phyloP scores from a whole-genome alignment of 129 eudicot genomes.

The Tagetes erecta region DNA sequence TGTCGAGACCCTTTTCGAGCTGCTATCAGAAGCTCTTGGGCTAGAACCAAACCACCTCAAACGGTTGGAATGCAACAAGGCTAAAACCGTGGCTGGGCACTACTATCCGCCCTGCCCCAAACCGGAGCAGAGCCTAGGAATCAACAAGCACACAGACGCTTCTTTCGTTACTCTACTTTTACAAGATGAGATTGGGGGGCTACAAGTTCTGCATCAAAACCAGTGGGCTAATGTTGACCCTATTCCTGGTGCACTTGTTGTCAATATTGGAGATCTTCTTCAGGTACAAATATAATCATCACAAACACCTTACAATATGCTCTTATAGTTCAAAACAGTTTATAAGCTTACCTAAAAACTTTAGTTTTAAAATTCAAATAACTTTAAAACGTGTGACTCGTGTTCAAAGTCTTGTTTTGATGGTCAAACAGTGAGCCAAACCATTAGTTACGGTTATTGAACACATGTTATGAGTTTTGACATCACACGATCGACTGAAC shows the following conservation, averaged over 20 bases:
- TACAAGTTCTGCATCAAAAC: conserved; percentile 44
- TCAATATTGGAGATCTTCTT: conserved; percentile 54
- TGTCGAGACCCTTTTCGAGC: conserved; percentile 35
- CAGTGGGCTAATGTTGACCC: conserved; percentile 51
- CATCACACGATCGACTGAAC: too few species aligned
- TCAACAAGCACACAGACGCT: conserved; percentile 45
- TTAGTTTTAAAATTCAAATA: too few species aligned
- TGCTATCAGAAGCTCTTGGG: conserved; percentile 57
- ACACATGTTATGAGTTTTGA: too few species aligned
- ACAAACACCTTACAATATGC: too few species aligned
- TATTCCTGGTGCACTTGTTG: conserved; percentile 35
- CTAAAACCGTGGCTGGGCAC: conserved; percentile 32
- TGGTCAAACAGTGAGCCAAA: too few species aligned
- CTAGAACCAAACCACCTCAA: conserved; percentile 39
- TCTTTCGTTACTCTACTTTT: conserved; percentile 45
- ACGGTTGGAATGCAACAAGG: conserved; percentile 36
- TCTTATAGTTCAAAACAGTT: too few species aligned
- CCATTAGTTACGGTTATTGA: too few species aligned
- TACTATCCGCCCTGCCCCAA: conserved; percentile 64
- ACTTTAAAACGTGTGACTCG: too few species aligned
- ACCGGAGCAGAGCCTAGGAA: conserved; percentile 50
- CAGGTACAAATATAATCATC: conserved; percentile 33
- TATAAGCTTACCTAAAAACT: too few species aligned
- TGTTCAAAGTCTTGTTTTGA: too few species aligned
- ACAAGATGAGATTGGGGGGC: conserved; percentile 51